A percentile compares a stretch with the other conserved stretches of the same genome.
Evolutionary conservation across 1,284 basidiomycete species (phyloP).

Genomic region (Phenoliferia sp.): DNA sequence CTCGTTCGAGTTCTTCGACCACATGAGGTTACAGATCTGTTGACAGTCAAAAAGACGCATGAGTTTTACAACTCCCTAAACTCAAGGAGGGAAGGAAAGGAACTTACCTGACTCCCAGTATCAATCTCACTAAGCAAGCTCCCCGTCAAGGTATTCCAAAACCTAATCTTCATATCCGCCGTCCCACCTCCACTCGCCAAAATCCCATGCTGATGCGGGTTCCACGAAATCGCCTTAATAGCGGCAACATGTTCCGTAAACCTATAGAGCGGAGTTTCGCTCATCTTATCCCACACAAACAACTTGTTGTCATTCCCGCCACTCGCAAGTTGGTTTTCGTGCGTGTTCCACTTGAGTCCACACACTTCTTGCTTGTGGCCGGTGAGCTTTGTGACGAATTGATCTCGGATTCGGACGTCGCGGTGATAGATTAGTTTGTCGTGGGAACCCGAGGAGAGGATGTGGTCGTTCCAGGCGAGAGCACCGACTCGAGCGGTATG

Average conservation of each 20-base stretch:
- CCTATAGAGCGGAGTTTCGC: conserved; percentile 70
- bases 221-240: conserved; percentile 97
- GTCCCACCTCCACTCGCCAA: conserved; percentile 97
- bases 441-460: conserved; percentile 85
- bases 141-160: conserved; percentile 92
- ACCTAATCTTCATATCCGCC: conserved; percentile 86
- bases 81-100: conserved; percentile 9
- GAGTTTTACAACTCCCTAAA: neutral
- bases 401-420: conserved; percentile 69
- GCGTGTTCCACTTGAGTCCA: conserved; percentile 83
- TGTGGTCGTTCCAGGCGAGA: conserved; percentile 86
- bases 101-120: conserved; percentile 81
- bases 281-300: conserved; percentile 55
- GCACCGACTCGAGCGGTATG: conserved; percentile 86
- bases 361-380: conserved; percentile 95
- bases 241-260: conserved; percentile 96
- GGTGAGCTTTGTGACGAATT: conserved; percentile 69
- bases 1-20: conserved; percentile 91
- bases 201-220: conserved; percentile 85
- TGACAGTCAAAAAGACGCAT: too few relatives aligned
- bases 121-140: conserved; percentile 78
- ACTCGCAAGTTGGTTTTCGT: conserved; percentile 70
- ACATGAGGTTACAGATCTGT: conserved; percentile 94
- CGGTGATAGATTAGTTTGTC: conserved; percentile 88
- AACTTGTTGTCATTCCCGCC: conserved; percentile 99